A percentile compares a stretch with the other conserved stretches of the same genome.
Conservation (phyloP, 2,329 filamentous ascomycete species). For the Aschersonia sp. region DNA sequence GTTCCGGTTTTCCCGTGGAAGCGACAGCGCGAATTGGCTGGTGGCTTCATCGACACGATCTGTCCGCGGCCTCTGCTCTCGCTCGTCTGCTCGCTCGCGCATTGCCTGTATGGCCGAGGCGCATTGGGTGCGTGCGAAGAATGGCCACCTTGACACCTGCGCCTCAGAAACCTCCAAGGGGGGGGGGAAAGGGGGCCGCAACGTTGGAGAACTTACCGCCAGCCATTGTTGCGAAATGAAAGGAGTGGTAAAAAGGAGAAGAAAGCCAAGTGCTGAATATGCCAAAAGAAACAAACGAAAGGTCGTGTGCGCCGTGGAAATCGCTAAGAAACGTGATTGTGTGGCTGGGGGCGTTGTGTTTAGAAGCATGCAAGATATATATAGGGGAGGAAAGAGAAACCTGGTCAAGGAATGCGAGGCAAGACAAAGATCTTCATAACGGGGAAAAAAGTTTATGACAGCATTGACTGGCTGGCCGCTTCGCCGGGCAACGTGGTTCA, state of each 20-base stretch:
- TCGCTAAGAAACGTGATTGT: conserved; percentile 1
- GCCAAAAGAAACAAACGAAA: background rate
- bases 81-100: background rate
- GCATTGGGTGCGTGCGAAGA: background rate
- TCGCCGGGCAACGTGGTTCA: conserved; percentile 4
- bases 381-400: conserved; percentile 10
- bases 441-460: conserved; percentile 23
- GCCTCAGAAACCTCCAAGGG: background rate
- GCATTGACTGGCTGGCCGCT: conserved; percentile 15
- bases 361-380: conserved; percentile 5
- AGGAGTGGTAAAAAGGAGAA: conserved; percentile 12
- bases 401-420: conserved; percentile 5
- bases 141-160: background rate
- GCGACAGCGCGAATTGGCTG: too few relatives aligned
- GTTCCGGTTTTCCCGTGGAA: too few relatives aligned
- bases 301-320: background rate
- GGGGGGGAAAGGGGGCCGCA: background rate
- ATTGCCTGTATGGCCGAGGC: background rate
- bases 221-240: conserved; percentile 17
- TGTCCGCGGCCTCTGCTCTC: background rate
- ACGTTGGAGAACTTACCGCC: conserved; percentile 22
- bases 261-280: background rate
- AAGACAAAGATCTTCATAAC: background rate
- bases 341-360: conserved; percentile 1
- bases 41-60: too few relatives aligned